Conservation (phyloP, 2,329 filamentous ascomycete species). For the Colletotrichum coccodes region DNA sequence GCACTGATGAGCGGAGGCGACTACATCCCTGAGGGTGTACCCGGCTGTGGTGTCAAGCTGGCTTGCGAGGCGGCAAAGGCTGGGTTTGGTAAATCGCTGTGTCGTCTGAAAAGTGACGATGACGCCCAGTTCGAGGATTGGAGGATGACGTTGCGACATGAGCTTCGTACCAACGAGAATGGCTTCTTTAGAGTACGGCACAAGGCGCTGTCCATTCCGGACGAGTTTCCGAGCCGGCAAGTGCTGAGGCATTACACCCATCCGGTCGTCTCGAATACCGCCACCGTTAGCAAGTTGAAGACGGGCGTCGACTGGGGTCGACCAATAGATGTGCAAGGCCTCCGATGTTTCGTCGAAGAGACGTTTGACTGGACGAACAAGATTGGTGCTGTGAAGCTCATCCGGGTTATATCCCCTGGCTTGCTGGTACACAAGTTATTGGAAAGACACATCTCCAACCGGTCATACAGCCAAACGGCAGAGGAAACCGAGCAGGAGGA, state of each 20-base stretch:
- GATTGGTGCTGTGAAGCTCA: slow-evolving; percentile 84
- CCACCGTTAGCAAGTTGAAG: slow-evolving; percentile 65
- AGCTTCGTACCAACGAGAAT: slow-evolving; percentile 85
- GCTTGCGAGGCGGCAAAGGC: slow-evolving; percentile 91
- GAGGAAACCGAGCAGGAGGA: slow-evolving; percentile 53
- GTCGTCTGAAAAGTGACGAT: slow-evolving; percentile 70
- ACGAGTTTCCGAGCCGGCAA: slow-evolving; percentile 81
- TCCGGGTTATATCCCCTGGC: slow-evolving; percentile 81
- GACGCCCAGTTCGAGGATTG: slow-evolving; percentile 70
- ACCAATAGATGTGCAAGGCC: slow-evolving; percentile 70
- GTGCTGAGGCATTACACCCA: slow-evolving; percentile 89
- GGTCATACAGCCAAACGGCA: slow-evolving; percentile 28
- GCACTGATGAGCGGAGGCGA: slow-evolving; percentile 96
- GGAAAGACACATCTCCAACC: slow-evolving; percentile 44
- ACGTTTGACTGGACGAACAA: slow-evolving; percentile 88
- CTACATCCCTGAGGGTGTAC: slow-evolving; percentile 88
- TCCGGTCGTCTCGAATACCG: slow-evolving; percentile 78
- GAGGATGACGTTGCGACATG: slow-evolving; percentile 77
- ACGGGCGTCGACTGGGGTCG: slow-evolving; percentile 68
- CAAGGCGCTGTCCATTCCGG: slow-evolving; percentile 78
- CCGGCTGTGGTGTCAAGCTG: slow-evolving; percentile 86
- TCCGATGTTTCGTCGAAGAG: slow-evolving; percentile 80
- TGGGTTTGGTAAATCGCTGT: slow-evolving; percentile 84
- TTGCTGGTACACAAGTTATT: slow-evolving; percentile 73
- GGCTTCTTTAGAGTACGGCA: slow-evolving; percentile 83